A percentile compares a stretch with the other conserved stretches of the same genome.
These are phyloP conservation scores for Phytophthora megakarya DNA, from an alignment of 352 stramenopile genomes.

Conservation along the genomic window DNA sequence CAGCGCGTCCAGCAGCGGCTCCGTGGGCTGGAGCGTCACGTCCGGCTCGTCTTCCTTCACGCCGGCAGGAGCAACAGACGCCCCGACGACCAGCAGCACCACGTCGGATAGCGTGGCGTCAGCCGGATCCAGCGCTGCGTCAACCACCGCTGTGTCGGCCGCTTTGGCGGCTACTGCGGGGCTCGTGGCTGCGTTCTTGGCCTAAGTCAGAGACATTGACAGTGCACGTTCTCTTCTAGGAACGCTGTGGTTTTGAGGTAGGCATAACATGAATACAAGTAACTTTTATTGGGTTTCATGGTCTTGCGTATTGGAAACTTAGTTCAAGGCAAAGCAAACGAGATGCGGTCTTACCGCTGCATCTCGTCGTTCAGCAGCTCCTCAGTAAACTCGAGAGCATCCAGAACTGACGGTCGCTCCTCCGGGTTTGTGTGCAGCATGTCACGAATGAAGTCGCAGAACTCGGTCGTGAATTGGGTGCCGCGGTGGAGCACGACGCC, in stretches of 20 bases:
- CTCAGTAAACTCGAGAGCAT: slow-evolving; percentile 83
- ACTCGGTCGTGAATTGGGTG: slow-evolving; percentile 74
- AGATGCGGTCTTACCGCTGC: slow-evolving; percentile 40
- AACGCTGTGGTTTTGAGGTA: slow-evolving; percentile 20
- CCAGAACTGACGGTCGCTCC: slow-evolving; percentile 76
- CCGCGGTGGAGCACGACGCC: slow-evolving; percentile 67
- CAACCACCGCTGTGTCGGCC: slow-evolving; percentile 17
- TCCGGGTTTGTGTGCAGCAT: slow-evolving; percentile 87
- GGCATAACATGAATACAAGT: slow-evolving; percentile 30
- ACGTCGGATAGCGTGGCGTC: slow-evolving; percentile 25
- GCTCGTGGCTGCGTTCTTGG: slow-evolving; percentile 37
- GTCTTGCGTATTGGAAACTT: slow-evolving; percentile 14
- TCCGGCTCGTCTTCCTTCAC: slow-evolving; percentile 42
- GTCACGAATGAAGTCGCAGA: slow-evolving; percentile 88
- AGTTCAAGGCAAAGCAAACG: slow-evolving; percentile 3
- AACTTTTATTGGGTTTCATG: slow-evolving; percentile 28
- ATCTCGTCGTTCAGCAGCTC: slow-evolving; percentile 77
- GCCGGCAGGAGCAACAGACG: slow-evolving; percentile 40
- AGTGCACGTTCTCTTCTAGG: too few species aligned
- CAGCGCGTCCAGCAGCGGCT: slow-evolving; percentile 15
- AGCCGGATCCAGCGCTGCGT: slow-evolving; percentile 22
- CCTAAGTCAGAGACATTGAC: too few species aligned
- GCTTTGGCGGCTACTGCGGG: slow-evolving; percentile 30
- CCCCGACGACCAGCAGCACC: slow-evolving; percentile 30
- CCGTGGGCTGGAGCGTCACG: slow-evolving; percentile 30